These are phyloP conservation scores for Carallia pectinifolia DNA, from an alignment of 345 rosid genomes.

Conservation along the genomic window DNA sequence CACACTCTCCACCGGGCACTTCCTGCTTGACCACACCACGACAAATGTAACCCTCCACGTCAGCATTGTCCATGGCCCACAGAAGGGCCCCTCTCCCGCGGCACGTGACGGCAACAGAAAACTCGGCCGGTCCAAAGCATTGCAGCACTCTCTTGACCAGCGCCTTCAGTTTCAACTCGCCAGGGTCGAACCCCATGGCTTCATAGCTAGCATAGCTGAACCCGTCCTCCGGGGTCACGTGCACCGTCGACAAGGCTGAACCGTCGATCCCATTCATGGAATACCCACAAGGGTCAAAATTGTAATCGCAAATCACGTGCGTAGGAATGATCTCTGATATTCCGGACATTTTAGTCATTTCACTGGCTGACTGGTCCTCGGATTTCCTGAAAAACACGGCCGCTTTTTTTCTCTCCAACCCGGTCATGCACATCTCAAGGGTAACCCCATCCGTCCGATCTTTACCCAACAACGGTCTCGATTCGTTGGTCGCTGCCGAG, in stretches of 20 bases:
- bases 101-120: constrained; percentile 56
- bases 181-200: constrained; percentile 51
- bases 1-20: constrained; percentile 38
- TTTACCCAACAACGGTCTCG: constrained; percentile 2
- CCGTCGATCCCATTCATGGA: constrained; percentile 71
- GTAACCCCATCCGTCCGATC: constrained; percentile 25
- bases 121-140: constrained; percentile 58
- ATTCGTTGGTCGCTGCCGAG: constrained; percentile 31
- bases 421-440: constrained; percentile 79
- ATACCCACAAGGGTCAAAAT: constrained; percentile 78
- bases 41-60: constrained; percentile 47
- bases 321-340: constrained; percentile 54
- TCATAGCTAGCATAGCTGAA: constrained; percentile 87
- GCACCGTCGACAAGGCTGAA: constrained; percentile 53
- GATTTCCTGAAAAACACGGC: constrained; percentile 49
- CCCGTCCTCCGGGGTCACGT: constrained; percentile 80
- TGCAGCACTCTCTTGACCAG: constrained; percentile 45
- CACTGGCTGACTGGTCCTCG: constrained; percentile 24
- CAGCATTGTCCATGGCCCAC: constrained; percentile 26
- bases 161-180: constrained; percentile 29
- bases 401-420: constrained; percentile 53
- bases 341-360: constrained; percentile 65
- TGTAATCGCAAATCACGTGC: constrained; percentile 62
- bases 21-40: constrained; percentile 40
- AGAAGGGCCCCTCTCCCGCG: constrained; percentile 7